A percentile compares a stretch with the other conserved stretches of the same genome.
Conservation (phyloP, 352 stramenopile species). For the Phytophthora podocarpi region DNA sequence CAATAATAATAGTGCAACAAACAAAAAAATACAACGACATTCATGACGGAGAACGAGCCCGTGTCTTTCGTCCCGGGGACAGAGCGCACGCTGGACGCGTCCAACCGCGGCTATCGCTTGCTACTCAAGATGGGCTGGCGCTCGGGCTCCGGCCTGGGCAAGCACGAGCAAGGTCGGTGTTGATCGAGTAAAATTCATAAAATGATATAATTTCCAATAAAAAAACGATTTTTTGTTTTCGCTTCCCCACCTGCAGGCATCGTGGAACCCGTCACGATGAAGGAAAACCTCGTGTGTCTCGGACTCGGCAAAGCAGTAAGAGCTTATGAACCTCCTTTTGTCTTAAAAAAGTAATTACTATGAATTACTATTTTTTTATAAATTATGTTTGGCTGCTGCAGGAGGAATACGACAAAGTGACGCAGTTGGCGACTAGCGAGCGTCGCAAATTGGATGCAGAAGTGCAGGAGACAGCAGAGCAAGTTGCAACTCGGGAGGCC, state of each 20-base stretch:
- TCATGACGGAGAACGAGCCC: neutral
- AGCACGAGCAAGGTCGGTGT: slow-evolving; percentile 43
- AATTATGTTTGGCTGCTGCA: slow-evolving; percentile 14
- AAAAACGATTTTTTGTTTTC: neutral
- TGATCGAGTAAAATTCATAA: neutral
- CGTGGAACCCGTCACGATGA: slow-evolving; percentile 62
- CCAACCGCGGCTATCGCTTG: slow-evolving; percentile 65
- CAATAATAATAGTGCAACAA: too few relatives aligned
- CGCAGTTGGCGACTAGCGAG: slow-evolving; percentile 53
- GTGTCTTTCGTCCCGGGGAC: neutral
- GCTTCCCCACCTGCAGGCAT: slow-evolving; percentile 40
- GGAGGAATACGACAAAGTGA: slow-evolving; percentile 66
- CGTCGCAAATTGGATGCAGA: slow-evolving; percentile 55
- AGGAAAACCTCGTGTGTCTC: slow-evolving; percentile 59
- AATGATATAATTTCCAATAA: neutral
- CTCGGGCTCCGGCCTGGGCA: slow-evolving; percentile 54
- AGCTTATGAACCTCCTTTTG: too few relatives aligned
- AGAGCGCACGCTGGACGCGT: slow-evolving; percentile 37
- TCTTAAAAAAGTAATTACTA: too few relatives aligned
- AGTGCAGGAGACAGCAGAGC: slow-evolving; percentile 49
- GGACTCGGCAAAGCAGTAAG: slow-evolving; percentile 64
- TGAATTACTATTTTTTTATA: neutral
- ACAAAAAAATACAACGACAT: too few relatives aligned
- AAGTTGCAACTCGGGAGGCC: slow-evolving; percentile 35
- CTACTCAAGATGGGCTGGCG: slow-evolving; percentile 72